Evolutionary conservation across 225 moss, liverwort and hornwort species (phyloP).

Genomic region (Marchantia polymorpha): DNA sequence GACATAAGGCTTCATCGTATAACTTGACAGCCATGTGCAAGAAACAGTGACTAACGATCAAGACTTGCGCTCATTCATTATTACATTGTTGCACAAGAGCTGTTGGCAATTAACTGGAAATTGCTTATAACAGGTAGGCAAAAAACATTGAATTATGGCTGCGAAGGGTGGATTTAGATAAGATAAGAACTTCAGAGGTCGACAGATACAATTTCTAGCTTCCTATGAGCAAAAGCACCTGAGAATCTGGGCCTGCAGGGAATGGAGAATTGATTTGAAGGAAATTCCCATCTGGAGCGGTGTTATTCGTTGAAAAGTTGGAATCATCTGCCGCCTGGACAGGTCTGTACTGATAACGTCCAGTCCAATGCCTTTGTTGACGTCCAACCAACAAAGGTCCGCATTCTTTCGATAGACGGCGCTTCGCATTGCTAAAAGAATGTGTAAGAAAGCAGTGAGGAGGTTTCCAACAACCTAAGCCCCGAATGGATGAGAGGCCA

Average conservation of each 20-base stretch:
- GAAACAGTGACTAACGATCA: not conserved
- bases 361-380: not conserved
- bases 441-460: not conserved
- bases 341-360: not conserved
- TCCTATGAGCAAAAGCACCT: not conserved
- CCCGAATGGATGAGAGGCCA: not conserved
- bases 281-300: not conserved
- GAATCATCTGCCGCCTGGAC: not conserved
- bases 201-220: not conserved
- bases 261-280: conserved; percentile 2
- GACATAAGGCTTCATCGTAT: not conserved
- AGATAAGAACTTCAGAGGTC: not conserved
- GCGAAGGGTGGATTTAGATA: not conserved
- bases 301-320: not conserved
- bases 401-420: not conserved
- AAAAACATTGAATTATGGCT: not conserved
- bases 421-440: not conserved
- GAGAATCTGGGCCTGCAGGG: not conserved
- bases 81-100: not conserved
- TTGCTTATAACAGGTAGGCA: not conserved
- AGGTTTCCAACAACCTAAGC: not conserved
- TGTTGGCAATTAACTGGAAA: not conserved
- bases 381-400: not conserved
- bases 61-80: not conserved
- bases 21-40: not conserved